Conservation (phyloP, 768 basidiomycete species). For the Naganishia randhawae region DNA sequence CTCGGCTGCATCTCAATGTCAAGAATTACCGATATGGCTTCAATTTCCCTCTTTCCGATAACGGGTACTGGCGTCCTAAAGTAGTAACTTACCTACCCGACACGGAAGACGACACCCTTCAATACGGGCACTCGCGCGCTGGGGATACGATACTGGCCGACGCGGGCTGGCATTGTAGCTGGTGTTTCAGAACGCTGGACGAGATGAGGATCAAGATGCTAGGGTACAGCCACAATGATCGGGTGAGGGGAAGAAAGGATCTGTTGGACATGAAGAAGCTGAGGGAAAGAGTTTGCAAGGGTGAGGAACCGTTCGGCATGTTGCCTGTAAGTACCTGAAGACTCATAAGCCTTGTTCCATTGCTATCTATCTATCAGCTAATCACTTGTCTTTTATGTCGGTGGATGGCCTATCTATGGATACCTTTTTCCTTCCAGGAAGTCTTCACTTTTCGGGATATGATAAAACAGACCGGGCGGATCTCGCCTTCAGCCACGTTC, state of each 20-base stretch:
- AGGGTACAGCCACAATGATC: constrained; percentile 40
- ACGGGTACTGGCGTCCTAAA: constrained; percentile 32
- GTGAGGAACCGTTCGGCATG: constrained; percentile 38
- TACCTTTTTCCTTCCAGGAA: constrained; percentile 23
- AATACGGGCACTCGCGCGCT: constrained; percentile 27
- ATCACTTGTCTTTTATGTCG: too few species aligned
- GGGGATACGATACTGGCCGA: constrained; percentile 27
- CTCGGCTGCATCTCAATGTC: constrained; percentile 31
- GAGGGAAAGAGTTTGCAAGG: constrained; percentile 35
- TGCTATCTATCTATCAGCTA: neutral
- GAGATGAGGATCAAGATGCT: constrained; percentile 38
- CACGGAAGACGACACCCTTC: constrained; percentile 20
- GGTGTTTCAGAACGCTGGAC: constrained; percentile 34
- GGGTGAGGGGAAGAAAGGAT: constrained; percentile 29
- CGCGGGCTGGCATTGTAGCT: constrained; percentile 38
- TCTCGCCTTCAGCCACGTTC: constrained; percentile 19
- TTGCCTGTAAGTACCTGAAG: constrained; percentile 32
- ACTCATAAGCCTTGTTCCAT: neutral
- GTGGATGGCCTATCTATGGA: too few species aligned
- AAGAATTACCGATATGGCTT: constrained; percentile 34
- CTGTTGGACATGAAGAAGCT: constrained; percentile 20
- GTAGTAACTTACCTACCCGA: constrained; percentile 1
- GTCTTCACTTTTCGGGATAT: constrained; percentile 34
- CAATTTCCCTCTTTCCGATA: constrained; percentile 30
- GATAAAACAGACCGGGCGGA: constrained; percentile 30